Evolutionary conservation across 345 rosid species (phyloP), one percentile per base, ranked within the genome.

Genomic region (Moricandia moricandioides): DNA sequence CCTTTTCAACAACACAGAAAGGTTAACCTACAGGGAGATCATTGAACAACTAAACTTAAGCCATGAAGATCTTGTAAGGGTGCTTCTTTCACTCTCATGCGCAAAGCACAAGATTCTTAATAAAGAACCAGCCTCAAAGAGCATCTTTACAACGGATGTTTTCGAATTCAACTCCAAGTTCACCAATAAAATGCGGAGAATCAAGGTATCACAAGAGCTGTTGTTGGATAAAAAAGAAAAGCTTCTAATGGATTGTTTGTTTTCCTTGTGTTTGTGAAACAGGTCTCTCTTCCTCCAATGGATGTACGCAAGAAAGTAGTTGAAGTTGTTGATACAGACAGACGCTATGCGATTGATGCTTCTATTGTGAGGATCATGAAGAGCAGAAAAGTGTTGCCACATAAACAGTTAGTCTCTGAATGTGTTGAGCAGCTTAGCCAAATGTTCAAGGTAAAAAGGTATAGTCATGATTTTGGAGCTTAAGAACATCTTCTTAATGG

Each of bases 301-400:
- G 97, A 89, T 79, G 99, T 92, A 63, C 81, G 92, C 79, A 90
- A 86, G 84, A 95, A 92, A 73, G 83, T 95, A 18, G 85, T 89
- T 18, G 93, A 92, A 67, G 97, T 88, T 77, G 97, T 90, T 24
- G 91, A 90, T 55, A 90, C 85, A 80, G 97, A 87, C 62, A 81
- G 97, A 62, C 84, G 92, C 31, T 89, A 84, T 65, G 96, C 96
- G 0, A 87, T 95, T 64, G 99, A 95, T 82, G 97, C 97, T 33
- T 88, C 92, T 4, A 72, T 95, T 58, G 99, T 95, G 49, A 85
- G 97, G 62, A 95, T 92, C 71, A 95, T 92, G 99, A 95, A 95
- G 89, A 84, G 91, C 30, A 76, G 94, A 60, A 89, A 92, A 70
- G 85, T 88, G 33, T 67, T 89, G 86, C 84, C 85, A 12, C 89